Evolutionary conservation across 176 grass and related monocot species (phyloP).

Genomic region (Triticum urartu): DNA sequence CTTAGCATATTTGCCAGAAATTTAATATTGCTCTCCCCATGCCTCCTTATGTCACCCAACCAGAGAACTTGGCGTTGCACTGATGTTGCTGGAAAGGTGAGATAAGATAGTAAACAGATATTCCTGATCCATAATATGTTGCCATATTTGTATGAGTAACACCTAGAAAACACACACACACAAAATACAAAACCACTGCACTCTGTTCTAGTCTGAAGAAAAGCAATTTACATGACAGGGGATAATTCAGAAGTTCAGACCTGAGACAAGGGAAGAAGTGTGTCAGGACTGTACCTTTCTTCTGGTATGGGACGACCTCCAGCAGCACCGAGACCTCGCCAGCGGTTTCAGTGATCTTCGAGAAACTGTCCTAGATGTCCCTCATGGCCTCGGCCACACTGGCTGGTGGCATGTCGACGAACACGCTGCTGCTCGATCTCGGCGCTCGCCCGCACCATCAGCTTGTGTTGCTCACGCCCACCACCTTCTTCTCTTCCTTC

Average conservation of each 20-base stretch:
- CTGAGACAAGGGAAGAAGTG: background rate
- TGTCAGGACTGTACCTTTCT: conserved; percentile 26
- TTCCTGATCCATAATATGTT: background rate
- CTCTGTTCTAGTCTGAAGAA: background rate
- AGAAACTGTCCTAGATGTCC: conserved; percentile 58
- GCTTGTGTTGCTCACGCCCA: conserved; percentile 37
- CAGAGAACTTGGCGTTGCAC: background rate
- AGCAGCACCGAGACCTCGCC: conserved; percentile 54
- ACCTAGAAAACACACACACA: background rate
- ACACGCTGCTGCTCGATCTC: conserved; percentile 51
- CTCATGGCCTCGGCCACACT: conserved; percentile 77
- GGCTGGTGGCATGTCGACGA: conserved; percentile 47
- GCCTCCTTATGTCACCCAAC: conserved; percentile 61
- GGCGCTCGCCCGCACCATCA: conserved; percentile 29
- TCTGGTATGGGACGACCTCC: conserved; percentile 53
- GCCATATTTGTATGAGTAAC: background rate
- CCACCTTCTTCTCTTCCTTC: background rate
- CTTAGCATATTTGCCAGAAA: conserved; percentile 54
- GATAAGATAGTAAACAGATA: background rate
- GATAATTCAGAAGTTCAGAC: conserved; percentile 1
- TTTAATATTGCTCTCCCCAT: conserved; percentile 58
- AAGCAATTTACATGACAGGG: background rate
- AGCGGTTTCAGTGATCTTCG: conserved; percentile 43
- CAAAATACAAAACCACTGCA: no score
- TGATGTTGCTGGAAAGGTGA: conserved; percentile 34